Percentiles rank a stretch among this genome's conserved stretches.
Conservation (phyloP, 2,329 filamentous ascomycete genomes). For the Furcasterigmium sp. region DNA sequence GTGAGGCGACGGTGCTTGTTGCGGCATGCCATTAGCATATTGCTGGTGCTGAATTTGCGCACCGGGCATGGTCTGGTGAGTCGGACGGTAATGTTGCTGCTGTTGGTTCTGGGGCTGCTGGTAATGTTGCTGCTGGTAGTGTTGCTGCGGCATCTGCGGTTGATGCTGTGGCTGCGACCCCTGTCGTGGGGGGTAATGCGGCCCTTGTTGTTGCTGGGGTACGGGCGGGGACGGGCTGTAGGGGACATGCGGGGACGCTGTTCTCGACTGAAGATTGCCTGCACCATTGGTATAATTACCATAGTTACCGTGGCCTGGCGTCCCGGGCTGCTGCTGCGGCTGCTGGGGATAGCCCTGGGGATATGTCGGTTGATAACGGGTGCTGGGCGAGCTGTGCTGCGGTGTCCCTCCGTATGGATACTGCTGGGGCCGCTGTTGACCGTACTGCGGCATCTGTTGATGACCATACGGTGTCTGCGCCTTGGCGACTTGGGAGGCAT, state of each 20-base stretch:
- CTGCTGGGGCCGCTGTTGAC: constrained; percentile 35
- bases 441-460: constrained; percentile 42
- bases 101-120: constrained; percentile 6
- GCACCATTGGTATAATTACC: constrained; percentile 37
- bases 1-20: constrained; percentile 22
- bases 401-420: constrained; percentile 25
- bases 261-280: constrained; percentile 30
- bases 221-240: constrained; percentile 26
- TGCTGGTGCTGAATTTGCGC: constrained; percentile 16
- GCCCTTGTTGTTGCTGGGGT: constrained; percentile 19
- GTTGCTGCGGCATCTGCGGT: constrained; percentile 13
- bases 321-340: constrained; percentile 21
- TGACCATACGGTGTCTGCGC: constrained; percentile 47
- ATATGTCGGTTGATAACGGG: constrained; percentile 32
- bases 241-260: constrained; percentile 39
- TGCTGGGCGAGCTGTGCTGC: constrained; percentile 34
- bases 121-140: constrained; percentile 2
- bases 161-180: constrained; percentile 1
- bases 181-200: constrained; percentile 5
- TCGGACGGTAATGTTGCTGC: constrained; percentile 17
- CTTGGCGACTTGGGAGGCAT: constrained; percentile 46
- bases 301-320: constrained; percentile 30
- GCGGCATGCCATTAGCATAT: constrained; percentile 25
- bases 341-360: constrained; percentile 20
- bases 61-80: constrained; percentile 18